Conservation (phyloP, 805 yeast species). For the Saccharomycopsis amapae region DNA sequence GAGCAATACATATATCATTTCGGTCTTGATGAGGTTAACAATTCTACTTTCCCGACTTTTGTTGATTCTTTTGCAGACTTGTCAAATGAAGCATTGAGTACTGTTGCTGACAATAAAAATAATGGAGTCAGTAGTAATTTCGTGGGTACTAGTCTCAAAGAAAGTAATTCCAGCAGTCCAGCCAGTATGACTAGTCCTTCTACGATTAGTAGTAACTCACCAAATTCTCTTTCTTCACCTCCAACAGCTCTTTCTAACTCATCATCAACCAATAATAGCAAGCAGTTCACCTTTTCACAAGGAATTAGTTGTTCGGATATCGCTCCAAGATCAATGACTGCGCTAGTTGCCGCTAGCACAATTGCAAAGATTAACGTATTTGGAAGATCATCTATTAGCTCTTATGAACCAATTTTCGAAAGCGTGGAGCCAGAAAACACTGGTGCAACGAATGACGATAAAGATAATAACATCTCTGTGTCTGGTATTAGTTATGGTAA, state of each 20-base stretch:
- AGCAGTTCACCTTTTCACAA: not conserved
- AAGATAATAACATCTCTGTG: too few species aligned
- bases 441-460: too few species aligned
- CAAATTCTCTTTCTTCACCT: not conserved
- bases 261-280: not conserved
- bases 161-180: not conserved
- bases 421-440: too few species aligned
- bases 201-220: too few species aligned
- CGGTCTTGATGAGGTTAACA: not conserved
- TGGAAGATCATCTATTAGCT: too few species aligned
- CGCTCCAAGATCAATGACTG: slow-evolving; percentile 16
- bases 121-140: too few species aligned
- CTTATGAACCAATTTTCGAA: too few species aligned
- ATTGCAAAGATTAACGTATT: too few species aligned
- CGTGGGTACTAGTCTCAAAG: not conserved
- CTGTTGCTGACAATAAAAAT: not conserved
- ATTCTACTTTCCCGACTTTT: not conserved
- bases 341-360: slow-evolving; percentile 14
- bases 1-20: not conserved
- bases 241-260: not conserved
- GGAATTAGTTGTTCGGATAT: slow-evolving; percentile 10
- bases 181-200: too few species aligned
- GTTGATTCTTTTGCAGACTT: not conserved
- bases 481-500: too few species aligned
- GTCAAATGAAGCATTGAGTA: not conserved